Conservation (phyloP, 2,329 filamentous ascomycete genomes). For the Beauveria bassiana region DNA sequence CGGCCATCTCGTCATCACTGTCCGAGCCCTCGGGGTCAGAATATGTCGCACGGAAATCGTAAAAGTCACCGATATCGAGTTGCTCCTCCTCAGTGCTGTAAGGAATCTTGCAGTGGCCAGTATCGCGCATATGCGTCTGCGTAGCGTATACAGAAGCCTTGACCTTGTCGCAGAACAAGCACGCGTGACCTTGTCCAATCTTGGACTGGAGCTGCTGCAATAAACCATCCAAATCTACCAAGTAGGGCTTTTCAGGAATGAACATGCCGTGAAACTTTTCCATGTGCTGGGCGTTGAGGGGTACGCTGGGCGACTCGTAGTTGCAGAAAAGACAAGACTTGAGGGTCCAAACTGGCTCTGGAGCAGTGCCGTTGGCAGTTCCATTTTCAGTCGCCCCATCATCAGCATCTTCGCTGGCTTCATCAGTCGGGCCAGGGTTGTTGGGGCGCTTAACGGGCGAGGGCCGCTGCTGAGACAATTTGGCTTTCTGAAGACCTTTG, state of each 20-base stretch:
- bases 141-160: slow-evolving; percentile 72
- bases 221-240: slow-evolving; percentile 76
- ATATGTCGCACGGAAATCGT: slow-evolving; percentile 94
- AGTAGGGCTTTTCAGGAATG: slow-evolving; percentile 79
- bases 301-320: slow-evolving; percentile 65
- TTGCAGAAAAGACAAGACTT: slow-evolving; percentile 84
- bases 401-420: slow-evolving; percentile 40
- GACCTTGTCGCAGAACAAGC: slow-evolving; percentile 78
- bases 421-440: slow-evolving; percentile 41
- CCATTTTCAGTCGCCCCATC: slow-evolving; percentile 34
- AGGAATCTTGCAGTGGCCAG: slow-evolving; percentile 93
- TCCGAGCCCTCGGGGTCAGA: slow-evolving; percentile 67
- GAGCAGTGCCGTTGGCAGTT: slow-evolving; percentile 20
- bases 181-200: slow-evolving; percentile 73
- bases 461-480: slow-evolving; percentile 46
- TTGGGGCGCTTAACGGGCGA: slow-evolving; percentile 49
- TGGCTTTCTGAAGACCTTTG: slow-evolving; percentile 66
- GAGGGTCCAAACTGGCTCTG: slow-evolving; percentile 35
- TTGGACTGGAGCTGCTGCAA: slow-evolving; percentile 71
- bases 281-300: slow-evolving; percentile 84
- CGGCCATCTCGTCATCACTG: slow-evolving; percentile 42
- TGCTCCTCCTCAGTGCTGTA: slow-evolving; percentile 85
- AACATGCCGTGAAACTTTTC: slow-evolving; percentile 90
- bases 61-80: slow-evolving; percentile 90
- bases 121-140: slow-evolving; percentile 96